Base-by-base conservation (phyloP, 305 asterid species). In the Rubia tinctorum region DNA sequence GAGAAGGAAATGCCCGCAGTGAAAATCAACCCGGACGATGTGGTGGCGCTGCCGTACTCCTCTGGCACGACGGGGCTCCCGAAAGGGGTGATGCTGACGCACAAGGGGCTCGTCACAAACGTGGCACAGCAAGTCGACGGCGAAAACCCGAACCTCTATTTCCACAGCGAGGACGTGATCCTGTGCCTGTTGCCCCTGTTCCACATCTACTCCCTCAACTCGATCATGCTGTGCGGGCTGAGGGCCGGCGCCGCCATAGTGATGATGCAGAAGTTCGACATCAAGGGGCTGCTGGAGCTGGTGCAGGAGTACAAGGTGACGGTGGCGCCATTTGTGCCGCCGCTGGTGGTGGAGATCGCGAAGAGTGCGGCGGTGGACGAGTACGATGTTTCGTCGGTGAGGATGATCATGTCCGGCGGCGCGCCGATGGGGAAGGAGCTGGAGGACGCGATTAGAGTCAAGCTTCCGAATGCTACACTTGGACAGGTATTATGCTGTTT, bases 11-110 rank as follows among this genome's bases (percentile, higher is more conserved):
- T 80, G 1, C 86, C 89, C 20, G 78, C 65, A 0, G 86, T 86
- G 61, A 75, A 81, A 47, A 76, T 90, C 81, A 30, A 13, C 40
- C 63, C 82, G 0, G 81, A 80, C 0, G 93, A 88, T 64, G 82
- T 79, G 53, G 95, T 84, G 71, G 88, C 85, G 64, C 81, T 90
- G 43, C 91, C 86, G 8, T 87, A 87, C 78, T 90, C 97, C 27
- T 90, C 97, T 11, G 97, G 97, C 45, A 90, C 95, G 37, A 90
- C 95, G 18, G 97, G 97, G 0, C 82, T 88, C 14, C 93, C 95
- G 9, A 90, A 90, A 78, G 97, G 87, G 0, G 97, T 85, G 73
- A 88, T 90, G 95, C 79, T 91, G 60, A 89, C 86, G 8, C 97
- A 91, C 73, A 82, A 76, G 72, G 89, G 90, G 73, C 23, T 87